Evolutionary conservation across 352 stramenopile genomes (phyloP).

Genomic region (Globisporangium solare): DNA sequence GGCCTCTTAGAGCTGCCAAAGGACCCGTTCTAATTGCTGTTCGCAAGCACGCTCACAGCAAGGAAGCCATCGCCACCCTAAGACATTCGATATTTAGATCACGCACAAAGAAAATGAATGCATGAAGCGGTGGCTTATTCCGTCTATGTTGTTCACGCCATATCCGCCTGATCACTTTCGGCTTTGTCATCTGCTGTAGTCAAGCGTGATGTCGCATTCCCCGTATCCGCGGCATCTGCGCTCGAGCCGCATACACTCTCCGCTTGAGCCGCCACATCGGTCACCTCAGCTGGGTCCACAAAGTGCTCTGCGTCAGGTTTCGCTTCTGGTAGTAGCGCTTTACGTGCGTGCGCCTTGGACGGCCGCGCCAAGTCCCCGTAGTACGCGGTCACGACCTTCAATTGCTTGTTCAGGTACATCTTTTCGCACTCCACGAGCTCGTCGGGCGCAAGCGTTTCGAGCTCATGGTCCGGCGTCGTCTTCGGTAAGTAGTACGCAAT

Average conservation of each 20-base stretch:
- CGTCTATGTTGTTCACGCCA: background rate
- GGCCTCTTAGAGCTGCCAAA: slow-evolving; percentile 65
- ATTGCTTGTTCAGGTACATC: slow-evolving; percentile 73
- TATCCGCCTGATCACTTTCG: background rate
- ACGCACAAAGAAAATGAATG: too few species aligned
- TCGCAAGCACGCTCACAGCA: too few species aligned
- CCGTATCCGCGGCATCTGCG: background rate
- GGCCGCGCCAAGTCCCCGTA: slow-evolving; percentile 51
- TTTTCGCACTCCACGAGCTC: slow-evolving; percentile 72
- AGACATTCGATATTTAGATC: slow-evolving; percentile 10
- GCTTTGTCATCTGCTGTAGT: background rate
- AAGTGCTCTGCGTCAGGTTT: background rate
- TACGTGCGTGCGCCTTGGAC: background rate
- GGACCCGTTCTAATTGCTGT: slow-evolving; percentile 40
- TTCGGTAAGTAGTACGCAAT: slow-evolving; percentile 83
- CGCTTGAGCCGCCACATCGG: too few species aligned
- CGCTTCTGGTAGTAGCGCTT: too few species aligned
- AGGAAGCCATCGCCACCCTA: background rate
- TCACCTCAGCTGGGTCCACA: background rate
- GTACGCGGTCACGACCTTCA: slow-evolving; percentile 82
- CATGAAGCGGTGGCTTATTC: background rate
- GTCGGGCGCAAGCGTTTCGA: slow-evolving; percentile 42
- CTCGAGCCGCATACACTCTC: too few species aligned
- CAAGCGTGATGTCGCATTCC: background rate
- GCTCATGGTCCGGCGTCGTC: slow-evolving; percentile 44